These are phyloP conservation scores for Naganishia sp. DNA, from an alignment of 1,284 basidiomycete genomes.

Conservation along the genomic window DNA sequence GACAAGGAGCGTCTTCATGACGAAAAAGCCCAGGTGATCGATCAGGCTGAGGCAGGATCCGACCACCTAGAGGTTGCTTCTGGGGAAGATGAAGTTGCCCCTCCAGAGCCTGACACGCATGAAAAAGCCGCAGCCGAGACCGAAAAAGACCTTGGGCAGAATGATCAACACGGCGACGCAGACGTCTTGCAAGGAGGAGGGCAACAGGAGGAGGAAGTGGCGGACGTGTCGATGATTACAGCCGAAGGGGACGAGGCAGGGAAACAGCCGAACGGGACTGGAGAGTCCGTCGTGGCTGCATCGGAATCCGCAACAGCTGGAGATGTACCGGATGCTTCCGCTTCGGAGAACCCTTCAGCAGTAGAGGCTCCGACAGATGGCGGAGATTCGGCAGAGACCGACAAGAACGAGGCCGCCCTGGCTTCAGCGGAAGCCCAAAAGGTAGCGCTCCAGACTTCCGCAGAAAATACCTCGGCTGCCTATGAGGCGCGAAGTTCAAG, in stretches of 20 bases:
- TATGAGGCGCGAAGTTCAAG: constrained; percentile 37
- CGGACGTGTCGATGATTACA: constrained; percentile 32
- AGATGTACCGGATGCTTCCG: neutral
- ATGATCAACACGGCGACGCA: neutral
- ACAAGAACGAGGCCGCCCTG: neutral
- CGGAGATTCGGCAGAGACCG: neutral
- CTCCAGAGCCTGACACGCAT: constrained; percentile 12
- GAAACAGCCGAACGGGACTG: constrained; percentile 29
- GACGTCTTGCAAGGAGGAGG: constrained; percentile 33
- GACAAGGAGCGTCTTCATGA: constrained; percentile 34
- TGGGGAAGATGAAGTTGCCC: constrained; percentile 6
- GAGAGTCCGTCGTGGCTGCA: constrained; percentile 10
- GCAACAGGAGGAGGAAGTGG: constrained; percentile 57
- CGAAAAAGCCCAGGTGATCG: constrained; percentile 31
- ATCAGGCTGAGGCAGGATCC: constrained; percentile 19
- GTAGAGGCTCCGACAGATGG: constrained; percentile 7
- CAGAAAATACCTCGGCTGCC: constrained; percentile 41
- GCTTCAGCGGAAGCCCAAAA: constrained; percentile 17
- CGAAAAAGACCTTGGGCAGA: constrained; percentile 15
- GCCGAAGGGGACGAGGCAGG: constrained; percentile 21
- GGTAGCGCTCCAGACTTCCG: constrained; percentile 33
- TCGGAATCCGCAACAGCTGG: neutral
- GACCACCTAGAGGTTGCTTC: neutral
- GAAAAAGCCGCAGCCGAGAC: constrained; percentile 32
- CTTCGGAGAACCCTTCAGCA: constrained; percentile 23